Percentiles rank a stretch among this genome's conserved stretches.
Evolutionary conservation across 2,329 filamentous ascomycete genomes (phyloP).

Genomic region (Xylariaceae sp.): DNA sequence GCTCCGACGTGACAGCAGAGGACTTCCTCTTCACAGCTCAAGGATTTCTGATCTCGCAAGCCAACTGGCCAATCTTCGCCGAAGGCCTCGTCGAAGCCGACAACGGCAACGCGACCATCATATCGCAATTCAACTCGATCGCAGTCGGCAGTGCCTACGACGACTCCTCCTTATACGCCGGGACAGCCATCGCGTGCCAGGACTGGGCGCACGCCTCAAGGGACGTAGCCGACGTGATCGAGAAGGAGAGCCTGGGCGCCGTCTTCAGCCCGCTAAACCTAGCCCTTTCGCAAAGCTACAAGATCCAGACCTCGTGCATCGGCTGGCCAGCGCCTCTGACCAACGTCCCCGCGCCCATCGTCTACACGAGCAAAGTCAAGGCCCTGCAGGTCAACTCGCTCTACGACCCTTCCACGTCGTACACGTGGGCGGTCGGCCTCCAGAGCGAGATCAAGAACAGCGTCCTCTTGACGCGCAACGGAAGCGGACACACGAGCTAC

Average conservation of each 20-base stretch:
- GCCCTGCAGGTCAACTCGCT: conserved; percentile 49
- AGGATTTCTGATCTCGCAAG: conserved; percentile 37
- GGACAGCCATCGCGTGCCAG: conserved; percentile 47
- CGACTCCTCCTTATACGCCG: conserved; percentile 37
- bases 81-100: conserved; percentile 39
- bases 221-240: conserved; percentile 35
- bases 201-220: conserved; percentile 45
- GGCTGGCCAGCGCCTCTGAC: conserved; percentile 47
- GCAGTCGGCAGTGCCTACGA: conserved; percentile 34
- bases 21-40: conserved; percentile 45
- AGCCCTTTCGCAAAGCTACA: conserved; percentile 44
- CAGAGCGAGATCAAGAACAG: conserved; percentile 42
- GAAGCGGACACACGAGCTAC: conserved; percentile 49
- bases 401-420: conserved; percentile 49
- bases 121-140: conserved; percentile 41
- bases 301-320: conserved; percentile 46
- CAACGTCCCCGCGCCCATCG: conserved; percentile 44
- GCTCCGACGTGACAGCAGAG: conserved; percentile 40
- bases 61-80: conserved; percentile 34
- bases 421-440: conserved; percentile 47
- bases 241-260: conserved; percentile 40
- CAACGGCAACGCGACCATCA: conserved; percentile 45
- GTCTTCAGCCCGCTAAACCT: conserved; percentile 45
- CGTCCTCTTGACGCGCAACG: conserved; percentile 49
- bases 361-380: conserved; percentile 37